Percentiles rank a stretch among this genome's conserved stretches.
Conservation (phyloP, 768 basidiomycete species). For the Panus rudis region DNA sequence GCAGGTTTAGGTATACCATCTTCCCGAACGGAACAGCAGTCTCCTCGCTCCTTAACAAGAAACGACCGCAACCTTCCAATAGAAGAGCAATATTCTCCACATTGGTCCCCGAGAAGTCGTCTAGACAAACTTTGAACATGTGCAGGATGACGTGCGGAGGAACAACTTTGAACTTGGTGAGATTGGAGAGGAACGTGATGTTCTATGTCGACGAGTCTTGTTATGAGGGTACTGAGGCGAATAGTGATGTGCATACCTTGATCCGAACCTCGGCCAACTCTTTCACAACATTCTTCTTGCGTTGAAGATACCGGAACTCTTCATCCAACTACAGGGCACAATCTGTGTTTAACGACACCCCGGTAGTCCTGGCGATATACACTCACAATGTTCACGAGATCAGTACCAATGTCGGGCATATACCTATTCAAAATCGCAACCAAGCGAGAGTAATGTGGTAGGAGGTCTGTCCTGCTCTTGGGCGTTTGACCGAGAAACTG, state of each 20-base stretch:
- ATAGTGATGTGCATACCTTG: conserved; percentile 45
- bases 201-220: conserved; percentile 51
- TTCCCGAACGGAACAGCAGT: conserved; percentile 81
- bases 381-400: conserved; percentile 75
- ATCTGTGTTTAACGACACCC: neutral
- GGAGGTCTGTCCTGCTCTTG: conserved; percentile 80
- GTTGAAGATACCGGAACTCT: conserved; percentile 91
- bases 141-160: conserved; percentile 89
- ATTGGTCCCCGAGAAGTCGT: conserved; percentile 90
- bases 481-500: conserved; percentile 80
- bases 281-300: conserved; percentile 88
- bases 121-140: conserved; percentile 94
- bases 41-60: conserved; percentile 79
- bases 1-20: conserved; percentile 51
- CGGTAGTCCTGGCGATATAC: neutral
- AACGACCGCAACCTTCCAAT: conserved; percentile 91
- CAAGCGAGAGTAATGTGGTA: conserved; percentile 90
- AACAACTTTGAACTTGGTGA: conserved; percentile 94
- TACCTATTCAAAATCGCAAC: conserved; percentile 85
- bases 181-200: conserved; percentile 75
- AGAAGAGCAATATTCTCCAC: conserved; percentile 89
- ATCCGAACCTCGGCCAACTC: conserved; percentile 81
- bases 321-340: conserved; percentile 95
- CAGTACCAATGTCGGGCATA: conserved; percentile 88
- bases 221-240: neutral